phyloP scores from a whole-genome alignment of 495 filamentous ascomycete genomes.

The Evansstolkia leycettana region DNA sequence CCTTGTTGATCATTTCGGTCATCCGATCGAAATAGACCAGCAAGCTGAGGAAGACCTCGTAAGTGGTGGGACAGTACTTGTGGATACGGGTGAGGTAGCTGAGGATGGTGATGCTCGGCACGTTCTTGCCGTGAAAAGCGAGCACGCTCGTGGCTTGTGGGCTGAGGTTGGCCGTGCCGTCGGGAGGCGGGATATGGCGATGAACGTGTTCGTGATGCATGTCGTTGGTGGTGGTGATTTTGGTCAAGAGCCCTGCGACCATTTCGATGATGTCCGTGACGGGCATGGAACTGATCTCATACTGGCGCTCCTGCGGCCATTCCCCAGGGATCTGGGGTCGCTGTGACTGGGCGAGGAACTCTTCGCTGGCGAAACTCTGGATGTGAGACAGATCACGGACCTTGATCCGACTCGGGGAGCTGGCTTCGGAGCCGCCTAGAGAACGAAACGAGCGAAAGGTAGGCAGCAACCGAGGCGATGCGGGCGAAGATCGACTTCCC shows the following conservation, averaged over 20 bases:
- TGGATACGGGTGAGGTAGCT: conserved; percentile 96
- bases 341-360: conserved; percentile 43
- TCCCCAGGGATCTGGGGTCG: conserved; percentile 37
- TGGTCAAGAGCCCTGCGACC: conserved; percentile 95
- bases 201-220: conserved; percentile 76
- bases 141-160: conserved; percentile 81
- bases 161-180: conserved; percentile 53
- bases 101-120: conserved; percentile 90
- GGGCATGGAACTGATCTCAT: conserved; percentile 97
- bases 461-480: conserved; percentile 40
- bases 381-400: conserved; percentile 82
- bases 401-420: conserved; percentile 64
- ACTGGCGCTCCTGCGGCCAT: conserved; percentile 39
- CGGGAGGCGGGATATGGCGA: conserved; percentile 53
- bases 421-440: conserved; percentile 39
- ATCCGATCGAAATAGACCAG: conserved; percentile 98
- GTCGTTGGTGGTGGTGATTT: conserved; percentile 97
- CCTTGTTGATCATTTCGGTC: conserved; percentile 89
- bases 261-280: conserved; percentile 98
- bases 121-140: conserved; percentile 98
- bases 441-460: conserved; percentile 38
- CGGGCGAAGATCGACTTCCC: conserved; percentile 27
- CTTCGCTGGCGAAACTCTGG: conserved; percentile 72
- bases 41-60: conserved; percentile 92
- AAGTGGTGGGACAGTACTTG: conserved; percentile 97